Conservation (phyloP, 2,329 filamentous ascomycete species). For the Fonsecaea multimorphosa region DNA sequence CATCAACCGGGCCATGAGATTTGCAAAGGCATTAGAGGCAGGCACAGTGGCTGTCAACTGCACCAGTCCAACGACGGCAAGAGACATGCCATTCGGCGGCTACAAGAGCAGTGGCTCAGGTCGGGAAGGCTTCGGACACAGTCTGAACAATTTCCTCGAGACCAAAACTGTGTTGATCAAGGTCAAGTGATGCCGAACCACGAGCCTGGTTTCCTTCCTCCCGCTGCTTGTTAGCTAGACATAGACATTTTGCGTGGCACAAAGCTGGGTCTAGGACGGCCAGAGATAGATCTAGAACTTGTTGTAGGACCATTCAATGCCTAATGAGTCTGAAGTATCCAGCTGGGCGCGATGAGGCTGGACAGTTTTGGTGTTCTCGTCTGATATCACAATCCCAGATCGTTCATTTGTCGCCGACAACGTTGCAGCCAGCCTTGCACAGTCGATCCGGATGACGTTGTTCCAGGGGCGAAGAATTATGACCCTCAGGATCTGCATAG, state of each 20-base stretch:
- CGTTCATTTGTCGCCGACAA: too few relatives aligned
- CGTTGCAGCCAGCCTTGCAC: too few relatives aligned
- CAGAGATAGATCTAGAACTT: neutral
- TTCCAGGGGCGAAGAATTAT: too few relatives aligned
- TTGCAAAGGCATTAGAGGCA: constrained; percentile 36
- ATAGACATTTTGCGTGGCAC: neutral
- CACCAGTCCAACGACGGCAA: constrained; percentile 45
- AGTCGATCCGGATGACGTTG: too few relatives aligned
- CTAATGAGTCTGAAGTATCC: neutral
- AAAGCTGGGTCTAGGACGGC: too few relatives aligned
- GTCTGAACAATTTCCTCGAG: constrained; percentile 65
- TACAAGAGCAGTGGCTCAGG: constrained; percentile 81
- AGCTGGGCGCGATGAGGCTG: too few relatives aligned
- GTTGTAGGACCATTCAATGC: neutral
- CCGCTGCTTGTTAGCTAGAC: neutral
- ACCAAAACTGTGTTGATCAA: constrained; percentile 61
- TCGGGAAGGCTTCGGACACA: constrained; percentile 74
- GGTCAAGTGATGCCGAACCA: constrained; percentile 20
- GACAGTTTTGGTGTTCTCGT: neutral
- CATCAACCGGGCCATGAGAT: constrained; percentile 36
- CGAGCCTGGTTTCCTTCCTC: neutral
- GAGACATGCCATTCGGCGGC: constrained; percentile 67
- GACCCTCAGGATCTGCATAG: too few relatives aligned
- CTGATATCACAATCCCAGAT: too few relatives aligned
- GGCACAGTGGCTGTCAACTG: constrained; percentile 52